Conservation (phyloP, 805 yeast species). For the Candida awuae region DNA sequence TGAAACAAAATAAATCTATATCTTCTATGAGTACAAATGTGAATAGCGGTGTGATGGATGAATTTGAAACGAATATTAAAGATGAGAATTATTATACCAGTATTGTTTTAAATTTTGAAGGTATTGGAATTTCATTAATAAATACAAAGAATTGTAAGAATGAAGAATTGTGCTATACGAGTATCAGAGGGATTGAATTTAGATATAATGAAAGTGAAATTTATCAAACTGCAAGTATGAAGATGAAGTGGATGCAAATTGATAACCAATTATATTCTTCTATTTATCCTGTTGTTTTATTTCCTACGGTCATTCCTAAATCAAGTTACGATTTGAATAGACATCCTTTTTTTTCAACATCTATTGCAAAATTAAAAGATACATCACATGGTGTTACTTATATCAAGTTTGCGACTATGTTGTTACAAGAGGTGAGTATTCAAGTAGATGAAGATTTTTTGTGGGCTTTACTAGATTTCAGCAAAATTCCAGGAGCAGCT, state of each 20-base stretch:
- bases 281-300: constrained; percentile 76
- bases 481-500: constrained; percentile 74
- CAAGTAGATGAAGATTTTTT: constrained; percentile 93
- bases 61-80: constrained; percentile 47
- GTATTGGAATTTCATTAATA: constrained; percentile 80
- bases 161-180: constrained; percentile 79
- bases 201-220: constrained; percentile 76
- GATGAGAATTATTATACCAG: constrained; percentile 47
- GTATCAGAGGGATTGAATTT: constrained; percentile 72
- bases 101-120: constrained; percentile 62
- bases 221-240: constrained; percentile 71
- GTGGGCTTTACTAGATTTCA: constrained; percentile 71
- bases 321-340: constrained; percentile 72
- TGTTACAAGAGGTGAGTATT: constrained; percentile 84
- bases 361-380: constrained; percentile 78
- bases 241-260: constrained; percentile 88
- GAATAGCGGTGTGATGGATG: constrained; percentile 23
- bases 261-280: constrained; percentile 91
- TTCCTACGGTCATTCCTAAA: constrained; percentile 86
- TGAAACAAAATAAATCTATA: constrained; percentile 29
- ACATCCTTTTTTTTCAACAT: constrained; percentile 87
- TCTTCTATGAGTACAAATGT: constrained; percentile 18
- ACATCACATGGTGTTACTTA: constrained; percentile 84
- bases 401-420: constrained; percentile 82
- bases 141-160: constrained; percentile 39